Conservation (phyloP, 371 early-diverging fungal genomes). For the Syncephalastrum racemosum region DNA sequence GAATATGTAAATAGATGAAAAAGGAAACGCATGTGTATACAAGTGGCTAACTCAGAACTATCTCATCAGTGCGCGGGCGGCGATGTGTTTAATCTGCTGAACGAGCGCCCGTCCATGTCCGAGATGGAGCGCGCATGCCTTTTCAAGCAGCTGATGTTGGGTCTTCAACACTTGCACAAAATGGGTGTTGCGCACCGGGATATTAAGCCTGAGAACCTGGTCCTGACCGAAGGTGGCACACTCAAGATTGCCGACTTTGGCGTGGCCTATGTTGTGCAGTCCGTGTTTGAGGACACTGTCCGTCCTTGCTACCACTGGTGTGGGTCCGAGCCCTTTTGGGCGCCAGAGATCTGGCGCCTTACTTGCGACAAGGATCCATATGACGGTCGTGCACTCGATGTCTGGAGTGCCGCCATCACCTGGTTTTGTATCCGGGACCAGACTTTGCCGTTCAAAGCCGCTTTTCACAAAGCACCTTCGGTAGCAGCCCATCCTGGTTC, state of each 20-base stretch:
- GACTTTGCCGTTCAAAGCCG: constrained; percentile 56
- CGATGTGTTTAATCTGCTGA: constrained; percentile 57
- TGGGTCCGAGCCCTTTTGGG: constrained; percentile 90
- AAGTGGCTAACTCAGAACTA: neutral
- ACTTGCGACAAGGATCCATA: constrained; percentile 59
- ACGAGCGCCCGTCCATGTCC: constrained; percentile 33
- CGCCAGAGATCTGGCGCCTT: constrained; percentile 76
- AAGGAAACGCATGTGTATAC: neutral
- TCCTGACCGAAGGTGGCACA: constrained; percentile 77
- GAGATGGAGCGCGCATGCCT: constrained; percentile 51
- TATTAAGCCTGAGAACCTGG: constrained; percentile 91
- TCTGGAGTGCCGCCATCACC: constrained; percentile 86
- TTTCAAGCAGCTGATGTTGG: constrained; percentile 90
- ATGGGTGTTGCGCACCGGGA: constrained; percentile 89
- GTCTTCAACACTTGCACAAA: constrained; percentile 94
- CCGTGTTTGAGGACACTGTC: constrained; percentile 64
- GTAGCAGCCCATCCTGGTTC: constrained; percentile 49
- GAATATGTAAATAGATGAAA: constrained; percentile 47
- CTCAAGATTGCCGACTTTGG: constrained; percentile 99
- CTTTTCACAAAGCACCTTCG: constrained; percentile 55
- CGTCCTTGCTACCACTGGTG: constrained; percentile 77
- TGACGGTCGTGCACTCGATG: constrained; percentile 77
- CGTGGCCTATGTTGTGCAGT: constrained; percentile 88
- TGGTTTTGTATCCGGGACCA: constrained; percentile 80
- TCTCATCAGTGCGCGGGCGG: constrained; percentile 57